Percentiles rank a stretch among this genome's conserved stretches.
Evolutionary conservation across 2,329 filamentous ascomycete species (phyloP).

Genomic region (Escovopsis sp.): DNA sequence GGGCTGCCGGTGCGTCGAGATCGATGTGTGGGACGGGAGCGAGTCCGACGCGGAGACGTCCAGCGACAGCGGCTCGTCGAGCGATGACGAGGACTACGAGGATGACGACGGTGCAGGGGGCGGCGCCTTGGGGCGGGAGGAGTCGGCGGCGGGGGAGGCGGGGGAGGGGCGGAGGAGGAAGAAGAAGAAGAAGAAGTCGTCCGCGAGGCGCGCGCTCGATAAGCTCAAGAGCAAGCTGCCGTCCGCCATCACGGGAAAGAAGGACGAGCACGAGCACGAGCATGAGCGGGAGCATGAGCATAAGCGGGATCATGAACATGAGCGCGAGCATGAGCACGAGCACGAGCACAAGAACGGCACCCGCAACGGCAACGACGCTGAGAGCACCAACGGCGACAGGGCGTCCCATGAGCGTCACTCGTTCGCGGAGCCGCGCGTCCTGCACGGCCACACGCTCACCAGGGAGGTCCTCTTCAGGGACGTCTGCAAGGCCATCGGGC

Average conservation of each 20-base stretch:
- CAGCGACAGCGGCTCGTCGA: slow-evolving; percentile 21
- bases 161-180: too few relatives aligned
- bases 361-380: too few relatives aligned
- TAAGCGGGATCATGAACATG: slow-evolving; percentile 17
- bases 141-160: slow-evolving; percentile 8
- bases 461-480: slow-evolving; percentile 75
- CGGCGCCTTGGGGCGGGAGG: slow-evolving; percentile 1
- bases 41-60: slow-evolving; percentile 55
- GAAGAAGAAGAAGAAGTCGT: slow-evolving; percentile 29
- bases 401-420: slow-evolving; percentile 5
- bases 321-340: slow-evolving; percentile 19
- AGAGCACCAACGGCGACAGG: too few relatives aligned
- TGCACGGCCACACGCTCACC: slow-evolving; percentile 84
- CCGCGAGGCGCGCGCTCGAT: slow-evolving; percentile 43
- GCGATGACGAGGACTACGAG: slow-evolving; percentile 30
- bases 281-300: slow-evolving; percentile 30
- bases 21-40: slow-evolving; percentile 89
- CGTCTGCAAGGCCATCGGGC: slow-evolving; percentile 67
- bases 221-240: slow-evolving; percentile 47
- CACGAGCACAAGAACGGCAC: slow-evolving; percentile 11
- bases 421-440: slow-evolving; percentile 55
- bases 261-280: slow-evolving; percentile 24
- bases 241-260: slow-evolving; percentile 25
- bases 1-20: slow-evolving; percentile 82
- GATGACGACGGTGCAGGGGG: neutral